These are phyloP conservation scores for Takashimella koratensis DNA, from an alignment of 1,284 basidiomycete genomes.

Conservation along the genomic window DNA sequence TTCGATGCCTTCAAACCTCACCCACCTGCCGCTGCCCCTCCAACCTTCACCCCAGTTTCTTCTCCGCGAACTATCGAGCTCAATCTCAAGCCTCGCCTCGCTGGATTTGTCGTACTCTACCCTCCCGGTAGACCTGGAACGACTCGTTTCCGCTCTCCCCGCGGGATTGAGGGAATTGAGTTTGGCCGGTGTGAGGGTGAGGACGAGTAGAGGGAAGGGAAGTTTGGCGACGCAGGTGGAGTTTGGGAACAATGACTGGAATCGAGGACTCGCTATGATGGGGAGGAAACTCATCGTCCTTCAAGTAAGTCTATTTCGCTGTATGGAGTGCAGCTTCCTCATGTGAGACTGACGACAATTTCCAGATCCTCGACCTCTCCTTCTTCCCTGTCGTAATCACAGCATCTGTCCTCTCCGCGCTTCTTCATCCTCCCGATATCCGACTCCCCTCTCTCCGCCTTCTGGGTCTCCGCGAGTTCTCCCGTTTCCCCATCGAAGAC, in stretches of 20 bases:
- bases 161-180: neutral
- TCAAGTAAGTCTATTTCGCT: conserved; percentile 12
- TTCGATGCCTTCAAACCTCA: neutral
- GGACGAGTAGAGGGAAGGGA: neutral
- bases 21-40: neutral
- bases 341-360: neutral
- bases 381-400: conserved; percentile 15
- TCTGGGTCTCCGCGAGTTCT: conserved; percentile 16
- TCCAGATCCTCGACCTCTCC: conserved; percentile 26
- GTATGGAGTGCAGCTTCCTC: neutral
- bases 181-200: neutral
- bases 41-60: neutral
- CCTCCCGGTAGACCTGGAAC: neutral
- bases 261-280: conserved; percentile 14
- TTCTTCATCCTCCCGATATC: conserved; percentile 15
- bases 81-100: neutral
- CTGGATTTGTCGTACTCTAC: neutral
- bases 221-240: neutral
- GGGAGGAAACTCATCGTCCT: conserved; percentile 28
- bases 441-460: conserved; percentile 21
- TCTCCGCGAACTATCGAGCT: neutral
- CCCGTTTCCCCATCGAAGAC: neutral
- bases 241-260: conserved; percentile 10
- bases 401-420: conserved; percentile 1
- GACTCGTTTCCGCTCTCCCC: neutral